phyloP scores from a whole-genome alignment of 768 basidiomycete genomes.

The Russula sp. region DNA sequence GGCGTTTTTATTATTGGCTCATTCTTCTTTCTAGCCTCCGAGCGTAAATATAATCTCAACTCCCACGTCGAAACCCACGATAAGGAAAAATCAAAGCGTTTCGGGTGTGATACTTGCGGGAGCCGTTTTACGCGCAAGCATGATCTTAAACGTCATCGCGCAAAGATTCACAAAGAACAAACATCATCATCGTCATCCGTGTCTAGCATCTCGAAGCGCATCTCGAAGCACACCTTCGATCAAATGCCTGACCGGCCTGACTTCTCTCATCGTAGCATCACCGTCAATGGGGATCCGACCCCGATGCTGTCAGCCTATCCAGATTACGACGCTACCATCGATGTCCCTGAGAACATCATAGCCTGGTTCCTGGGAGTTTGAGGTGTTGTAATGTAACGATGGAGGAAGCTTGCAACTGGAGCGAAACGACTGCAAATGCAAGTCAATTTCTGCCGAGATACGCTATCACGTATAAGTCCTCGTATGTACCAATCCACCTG shows the following conservation, averaged over 20 bases:
- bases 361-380: neutral
- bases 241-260: neutral
- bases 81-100: neutral
- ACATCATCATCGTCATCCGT: neutral
- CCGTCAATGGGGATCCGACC: neutral
- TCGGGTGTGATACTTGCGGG: neutral
- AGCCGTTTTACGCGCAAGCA: neutral
- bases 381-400: neutral
- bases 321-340: neutral
- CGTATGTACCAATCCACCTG: neutral
- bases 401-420: neutral
- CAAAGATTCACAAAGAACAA: neutral
- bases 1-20: neutral
- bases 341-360: neutral
- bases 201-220: neutral
- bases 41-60: neutral
- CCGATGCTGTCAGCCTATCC: neutral
- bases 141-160: neutral
- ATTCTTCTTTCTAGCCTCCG: neutral
- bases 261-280: no score
- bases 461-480: neutral
- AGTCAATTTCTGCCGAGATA: neutral
- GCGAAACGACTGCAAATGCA: no score
- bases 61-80: neutral
- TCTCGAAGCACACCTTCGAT: neutral